A percentile compares a stretch with the other conserved stretches of the same genome.
These are phyloP conservation scores for Pyrenopolyporus hunteri DNA, from an alignment of 495 filamentous ascomycete genomes.

Conservation along the genomic window DNA sequence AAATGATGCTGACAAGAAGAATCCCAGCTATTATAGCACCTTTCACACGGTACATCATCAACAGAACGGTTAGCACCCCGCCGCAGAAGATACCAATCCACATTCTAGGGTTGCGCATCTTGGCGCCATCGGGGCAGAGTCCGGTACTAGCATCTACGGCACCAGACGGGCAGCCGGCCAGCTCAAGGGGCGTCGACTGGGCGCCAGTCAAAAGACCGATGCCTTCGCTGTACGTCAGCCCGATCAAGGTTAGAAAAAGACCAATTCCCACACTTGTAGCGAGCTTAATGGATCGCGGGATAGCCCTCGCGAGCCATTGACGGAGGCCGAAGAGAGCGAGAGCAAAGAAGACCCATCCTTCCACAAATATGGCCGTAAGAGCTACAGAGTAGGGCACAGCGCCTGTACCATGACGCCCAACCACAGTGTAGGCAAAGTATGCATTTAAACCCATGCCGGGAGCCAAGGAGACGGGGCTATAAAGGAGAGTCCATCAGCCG, in stretches of 20 bases:
- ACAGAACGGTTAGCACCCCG: constrained; percentile 72
- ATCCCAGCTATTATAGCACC: constrained; percentile 83
- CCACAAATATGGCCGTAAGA: constrained; percentile 81
- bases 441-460: constrained; percentile 87
- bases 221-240: constrained; percentile 77
- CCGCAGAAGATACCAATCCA: constrained; percentile 87
- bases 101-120: constrained; percentile 78
- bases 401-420: constrained; percentile 72
- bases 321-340: constrained; percentile 76
- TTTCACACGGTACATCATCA: constrained; percentile 85
- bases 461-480: constrained; percentile 74
- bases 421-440: constrained; percentile 83
- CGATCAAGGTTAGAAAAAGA: constrained; percentile 79
- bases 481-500: constrained; percentile 11
- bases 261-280: constrained; percentile 85
- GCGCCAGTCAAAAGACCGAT: constrained; percentile 73
- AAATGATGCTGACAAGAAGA: constrained; percentile 80
- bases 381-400: constrained; percentile 71
- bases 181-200: constrained; percentile 62
- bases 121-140: constrained; percentile 57
- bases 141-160: constrained; percentile 44
- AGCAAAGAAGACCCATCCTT: constrained; percentile 73
- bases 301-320: constrained; percentile 80
- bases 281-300: constrained; percentile 80
- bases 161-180: constrained; percentile 67